phyloP scores from a whole-genome alignment of 2,329 filamentous ascomycete species.

The Pseudogymnoascus sp. region DNA sequence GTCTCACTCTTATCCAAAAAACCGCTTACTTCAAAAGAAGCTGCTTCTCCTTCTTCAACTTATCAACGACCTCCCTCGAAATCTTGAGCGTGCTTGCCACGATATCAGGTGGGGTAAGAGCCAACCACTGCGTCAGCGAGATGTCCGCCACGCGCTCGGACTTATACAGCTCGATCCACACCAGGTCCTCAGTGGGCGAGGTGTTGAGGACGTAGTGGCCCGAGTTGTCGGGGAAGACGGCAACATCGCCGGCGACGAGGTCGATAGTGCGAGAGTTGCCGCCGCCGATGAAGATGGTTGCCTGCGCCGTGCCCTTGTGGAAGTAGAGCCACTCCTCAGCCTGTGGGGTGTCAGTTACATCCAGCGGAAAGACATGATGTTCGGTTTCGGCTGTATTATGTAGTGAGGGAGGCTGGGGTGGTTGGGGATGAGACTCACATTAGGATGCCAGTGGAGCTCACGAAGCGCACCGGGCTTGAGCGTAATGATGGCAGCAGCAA shows the following conservation, averaged over 20 bases:
- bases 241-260: slow-evolving; percentile 58
- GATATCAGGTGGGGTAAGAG: slow-evolving; percentile 54
- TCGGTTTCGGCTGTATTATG: too few relatives aligned
- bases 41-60: slow-evolving; percentile 56
- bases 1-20: background rate
- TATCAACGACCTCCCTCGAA: slow-evolving; percentile 44
- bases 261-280: slow-evolving; percentile 56
- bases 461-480: slow-evolving; percentile 54
- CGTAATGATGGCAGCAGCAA: slow-evolving; percentile 55
- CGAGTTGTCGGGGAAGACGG: slow-evolving; percentile 58
- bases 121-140: slow-evolving; percentile 59
- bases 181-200: slow-evolving; percentile 51
- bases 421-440: slow-evolving; percentile 35
- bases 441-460: slow-evolving; percentile 64
- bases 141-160: slow-evolving; percentile 59
- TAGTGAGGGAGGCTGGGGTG: too few relatives aligned
- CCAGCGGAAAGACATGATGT: background rate
- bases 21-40: slow-evolving; percentile 35
- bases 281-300: slow-evolving; percentile 56
- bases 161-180: slow-evolving; percentile 64
- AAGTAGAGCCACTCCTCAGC: slow-evolving; percentile 67
- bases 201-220: slow-evolving; percentile 64
- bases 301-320: slow-evolving; percentile 50
- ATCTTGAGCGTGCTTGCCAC: slow-evolving; percentile 53
- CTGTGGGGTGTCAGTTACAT: slow-evolving; percentile 26